A percentile compares a stretch with the other conserved stretches of the same genome.
These are phyloP conservation scores for Aspergillus carlsbadensis DNA, from an alignment of 495 filamentous ascomycete species.

Conservation along the genomic window DNA sequence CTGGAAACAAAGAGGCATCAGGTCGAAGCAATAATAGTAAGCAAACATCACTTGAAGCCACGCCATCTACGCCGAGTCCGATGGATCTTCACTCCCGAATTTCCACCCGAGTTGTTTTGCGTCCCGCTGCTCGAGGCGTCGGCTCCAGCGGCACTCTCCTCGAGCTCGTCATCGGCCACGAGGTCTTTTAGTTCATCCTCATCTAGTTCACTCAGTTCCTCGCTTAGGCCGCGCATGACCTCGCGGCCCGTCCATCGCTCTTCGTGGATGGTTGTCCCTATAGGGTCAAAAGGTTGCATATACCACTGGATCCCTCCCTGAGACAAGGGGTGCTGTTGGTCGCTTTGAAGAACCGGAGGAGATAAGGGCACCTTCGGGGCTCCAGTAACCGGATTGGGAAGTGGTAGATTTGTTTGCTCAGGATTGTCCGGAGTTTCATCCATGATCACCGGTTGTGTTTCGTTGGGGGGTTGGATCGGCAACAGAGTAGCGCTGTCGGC, in stretches of 20 bases:
- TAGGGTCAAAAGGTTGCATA: constrained; percentile 74
- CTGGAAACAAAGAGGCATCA: constrained; percentile 7
- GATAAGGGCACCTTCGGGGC: constrained; percentile 33
- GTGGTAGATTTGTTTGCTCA: constrained; percentile 22
- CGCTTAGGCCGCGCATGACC: constrained; percentile 73
- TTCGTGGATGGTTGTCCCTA: constrained; percentile 72
- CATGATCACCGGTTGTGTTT: constrained; percentile 14
- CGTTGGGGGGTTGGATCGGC: constrained; percentile 11
- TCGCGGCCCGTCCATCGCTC: constrained; percentile 78
- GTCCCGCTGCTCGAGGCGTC: constrained; percentile 7
- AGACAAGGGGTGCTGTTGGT: constrained; percentile 56
- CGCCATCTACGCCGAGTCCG: constrained; percentile 43
- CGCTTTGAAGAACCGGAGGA: constrained; percentile 47
- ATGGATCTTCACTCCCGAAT: constrained; percentile 30
- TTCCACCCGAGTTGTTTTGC: constrained; percentile 5
- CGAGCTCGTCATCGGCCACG: constrained; percentile 48
- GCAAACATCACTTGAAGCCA: constrained; percentile 26
- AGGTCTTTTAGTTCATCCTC: constrained; percentile 77
- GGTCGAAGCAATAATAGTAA: constrained; percentile 13
- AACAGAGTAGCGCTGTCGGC: background rate
- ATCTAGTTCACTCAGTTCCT: constrained; percentile 84
- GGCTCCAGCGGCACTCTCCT: constrained; percentile 15
- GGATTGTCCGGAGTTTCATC: background rate
- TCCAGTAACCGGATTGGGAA: constrained; percentile 23
- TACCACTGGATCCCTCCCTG: constrained; percentile 87